These are phyloP conservation scores for Solanum microdontum DNA, from an alignment of 257 asterid genomes.

Conservation along the genomic window DNA sequence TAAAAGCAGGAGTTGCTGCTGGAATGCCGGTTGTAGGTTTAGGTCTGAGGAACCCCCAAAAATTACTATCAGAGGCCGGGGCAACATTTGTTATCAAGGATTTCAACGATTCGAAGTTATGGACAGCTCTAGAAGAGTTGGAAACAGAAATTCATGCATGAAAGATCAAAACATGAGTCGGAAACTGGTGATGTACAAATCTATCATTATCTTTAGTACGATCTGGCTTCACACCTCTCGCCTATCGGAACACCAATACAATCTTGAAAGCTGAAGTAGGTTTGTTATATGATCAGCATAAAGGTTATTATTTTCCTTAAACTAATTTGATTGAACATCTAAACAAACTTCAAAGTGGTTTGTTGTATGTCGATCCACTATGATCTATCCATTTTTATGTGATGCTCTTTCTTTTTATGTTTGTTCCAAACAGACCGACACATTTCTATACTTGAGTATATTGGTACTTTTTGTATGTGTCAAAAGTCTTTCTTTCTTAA, in stretches of 20 bases:
- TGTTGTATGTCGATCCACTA: background rate
- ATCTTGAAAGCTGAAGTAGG: background rate
- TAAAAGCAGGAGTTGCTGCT: constrained; percentile 74
- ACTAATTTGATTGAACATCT: background rate
- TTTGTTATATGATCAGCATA: background rate
- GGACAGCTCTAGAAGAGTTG: constrained; percentile 46
- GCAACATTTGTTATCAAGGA: constrained; percentile 53
- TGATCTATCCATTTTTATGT: background rate
- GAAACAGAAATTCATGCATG: constrained; percentile 10
- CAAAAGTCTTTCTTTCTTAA: background rate
- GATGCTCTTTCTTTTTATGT: background rate
- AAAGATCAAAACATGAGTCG: constrained; percentile 20
- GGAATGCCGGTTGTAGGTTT: constrained; percentile 76
- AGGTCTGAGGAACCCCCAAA: constrained; percentile 55
- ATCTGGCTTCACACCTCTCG: background rate
- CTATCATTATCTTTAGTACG: background rate
- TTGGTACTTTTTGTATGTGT: background rate
- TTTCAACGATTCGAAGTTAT: constrained; percentile 45
- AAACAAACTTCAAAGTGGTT: background rate
- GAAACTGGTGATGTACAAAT: background rate
- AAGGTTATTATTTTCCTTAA: background rate
- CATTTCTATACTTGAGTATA: background rate
- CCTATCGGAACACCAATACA: background rate
- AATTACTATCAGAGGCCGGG: constrained; percentile 39
- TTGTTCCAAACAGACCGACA: background rate